Evolutionary conservation across 345 rosid genomes (phyloP), one percentile per base, ranked within the genome.

Genomic region (Salix koriyanagi): DNA sequence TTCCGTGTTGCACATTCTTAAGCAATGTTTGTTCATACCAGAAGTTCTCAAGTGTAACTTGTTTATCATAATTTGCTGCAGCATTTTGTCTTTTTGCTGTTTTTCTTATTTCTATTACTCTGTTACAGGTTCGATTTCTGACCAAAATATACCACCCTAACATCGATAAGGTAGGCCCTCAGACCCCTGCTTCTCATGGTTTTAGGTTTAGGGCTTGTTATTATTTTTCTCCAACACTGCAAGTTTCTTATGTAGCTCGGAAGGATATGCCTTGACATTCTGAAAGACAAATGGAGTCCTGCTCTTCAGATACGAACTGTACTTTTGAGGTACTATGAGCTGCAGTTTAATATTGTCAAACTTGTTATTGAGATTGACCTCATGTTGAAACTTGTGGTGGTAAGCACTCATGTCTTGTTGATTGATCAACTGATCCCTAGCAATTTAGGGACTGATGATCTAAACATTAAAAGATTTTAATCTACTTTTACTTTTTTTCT

Each of bases 281-380:
- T 96, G 85, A 96, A 96, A 76, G 99, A 96, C 86, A 96, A 96
- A 76, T 96, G 99, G 99, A 96, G 99, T 83, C 99, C 99, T 58
- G 99, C 99, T 76, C 90, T 96, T 61, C 99, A 96, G 88, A 96
- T 96, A 65, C 88, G 99, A 74, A 96, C 99, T 21, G 99, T 96
- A 72, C 94, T 96, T 81, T 79, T 96, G 88, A 96, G 99, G 99
- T 96, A 90, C 62, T 37, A 25, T 67, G 69, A n/a, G 32, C 34
- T 77, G 61, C 61, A 28, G 12, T 44, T 42, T 48, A 42, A 13
- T 72, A 25, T 72, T 71, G 37, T 11, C 10, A 44, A 37, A 0
- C 50, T 15, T 67, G 11, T 58, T 58, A 13, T 61, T 70, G 70
- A 44, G 71, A 61, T 42, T 21, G 30, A 8, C 34, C 26, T 37